A percentile compares a stretch with the other conserved stretches of the same genome.
Evolutionary conservation across 768 basidiomycete species (phyloP).

Genomic region (Rhizopogon roseolus): DNA sequence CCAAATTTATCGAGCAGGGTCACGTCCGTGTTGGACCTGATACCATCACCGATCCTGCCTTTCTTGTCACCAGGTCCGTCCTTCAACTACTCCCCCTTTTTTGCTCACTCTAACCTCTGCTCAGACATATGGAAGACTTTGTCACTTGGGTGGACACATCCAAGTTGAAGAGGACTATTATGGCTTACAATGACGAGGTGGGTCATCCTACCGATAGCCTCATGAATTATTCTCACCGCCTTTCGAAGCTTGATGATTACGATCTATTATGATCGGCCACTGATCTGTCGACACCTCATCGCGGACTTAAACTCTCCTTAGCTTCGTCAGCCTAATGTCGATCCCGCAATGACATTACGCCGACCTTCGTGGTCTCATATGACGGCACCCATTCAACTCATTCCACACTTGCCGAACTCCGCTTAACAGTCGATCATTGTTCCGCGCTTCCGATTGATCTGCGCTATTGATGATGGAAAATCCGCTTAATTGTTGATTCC

Average conservation of each 20-base stretch:
- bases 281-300: background rate
- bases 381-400: background rate
- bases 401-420: background rate
- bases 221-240: conserved; percentile 10
- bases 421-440: background rate
- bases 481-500: too few relatives aligned
- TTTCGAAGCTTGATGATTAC: conserved; percentile 83
- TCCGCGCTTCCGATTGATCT: too few relatives aligned
- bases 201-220: conserved; percentile 9
- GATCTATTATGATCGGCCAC: conserved; percentile 59
- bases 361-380: too few relatives aligned
- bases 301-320: conserved; percentile 1
- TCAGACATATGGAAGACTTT: conserved; percentile 96
- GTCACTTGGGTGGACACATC: conserved; percentile 99
- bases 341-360: background rate
- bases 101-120: conserved; percentile 2
- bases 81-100: background rate
- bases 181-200: conserved; percentile 96
- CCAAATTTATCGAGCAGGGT: conserved; percentile 96
- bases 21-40: conserved; percentile 97
- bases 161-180: conserved; percentile 92
- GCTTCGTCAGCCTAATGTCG: background rate
- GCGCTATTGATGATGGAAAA: too few relatives aligned
- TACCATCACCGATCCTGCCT: conserved; percentile 94
- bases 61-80: conserved; percentile 79